Evolutionary conservation across 2,329 filamentous ascomycete species (phyloP).

Genomic region (Zasmidium citrigriseum): DNA sequence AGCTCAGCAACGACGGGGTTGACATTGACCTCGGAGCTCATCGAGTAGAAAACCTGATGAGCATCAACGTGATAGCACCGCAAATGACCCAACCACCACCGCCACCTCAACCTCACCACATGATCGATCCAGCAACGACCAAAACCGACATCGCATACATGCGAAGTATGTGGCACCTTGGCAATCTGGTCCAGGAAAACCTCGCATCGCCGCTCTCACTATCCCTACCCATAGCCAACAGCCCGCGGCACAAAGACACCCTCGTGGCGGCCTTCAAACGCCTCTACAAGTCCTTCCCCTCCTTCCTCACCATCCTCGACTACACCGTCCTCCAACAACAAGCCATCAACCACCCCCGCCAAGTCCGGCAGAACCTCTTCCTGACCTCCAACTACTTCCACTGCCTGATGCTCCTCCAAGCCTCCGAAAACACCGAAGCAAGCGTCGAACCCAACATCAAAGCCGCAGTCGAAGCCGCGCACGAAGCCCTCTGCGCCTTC

Average conservation of each 20-base stretch:
- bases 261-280: conserved; percentile 69
- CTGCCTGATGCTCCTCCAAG: conserved; percentile 77
- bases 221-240: conserved; percentile 69
- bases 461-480: conserved; percentile 72
- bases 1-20: conserved; percentile 52
- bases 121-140: conserved; percentile 32
- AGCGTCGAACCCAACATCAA: conserved; percentile 59
- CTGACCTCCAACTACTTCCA: conserved; percentile 82
- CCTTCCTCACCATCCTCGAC: conserved; percentile 69
- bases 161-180: conserved; percentile 75
- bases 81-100: conserved; percentile 36
- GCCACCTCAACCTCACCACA: conserved; percentile 36
- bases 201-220: conserved; percentile 75
- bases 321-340: conserved; percentile 59
- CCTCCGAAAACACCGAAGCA: conserved; percentile 64
- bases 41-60: conserved; percentile 53
- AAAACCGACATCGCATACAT: conserved; percentile 57
- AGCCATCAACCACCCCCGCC: conserved; percentile 62
- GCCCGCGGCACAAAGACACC: conserved; percentile 67
- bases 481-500: conserved; percentile 72
- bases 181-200: conserved; percentile 74
- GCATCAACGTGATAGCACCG: conserved; percentile 51
- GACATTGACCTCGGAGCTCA: conserved; percentile 56
- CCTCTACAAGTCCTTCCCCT: conserved; percentile 72
- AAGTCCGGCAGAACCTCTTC: conserved; percentile 74